Evolutionary conservation across 257 asterid species (phyloP).

Genomic region (Solanum medicagineum): DNA sequence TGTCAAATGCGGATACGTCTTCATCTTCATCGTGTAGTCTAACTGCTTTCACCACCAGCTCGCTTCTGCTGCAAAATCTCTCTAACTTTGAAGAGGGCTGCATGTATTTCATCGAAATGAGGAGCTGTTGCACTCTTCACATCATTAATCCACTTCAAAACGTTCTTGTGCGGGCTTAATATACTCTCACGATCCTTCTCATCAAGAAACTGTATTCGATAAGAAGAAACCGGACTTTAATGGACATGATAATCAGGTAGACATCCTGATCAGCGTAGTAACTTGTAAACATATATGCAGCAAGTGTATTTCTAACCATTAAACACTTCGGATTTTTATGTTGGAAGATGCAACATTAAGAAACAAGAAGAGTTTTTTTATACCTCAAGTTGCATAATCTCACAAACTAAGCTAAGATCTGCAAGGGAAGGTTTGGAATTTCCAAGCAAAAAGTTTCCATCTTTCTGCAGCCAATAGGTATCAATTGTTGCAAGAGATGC

Average conservation of each 20-base stretch:
- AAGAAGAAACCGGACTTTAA: background rate
- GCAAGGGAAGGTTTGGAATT: conserved; percentile 78
- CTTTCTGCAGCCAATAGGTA: conserved; percentile 64
- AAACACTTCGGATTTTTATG: background rate
- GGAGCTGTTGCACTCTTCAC: conserved; percentile 59
- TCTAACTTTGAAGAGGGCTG: conserved; percentile 16
- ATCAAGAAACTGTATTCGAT: conserved; percentile 25
- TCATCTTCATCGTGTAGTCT: background rate
- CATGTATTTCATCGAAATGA: conserved; percentile 62
- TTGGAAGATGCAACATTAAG: background rate
- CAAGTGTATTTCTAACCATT: background rate
- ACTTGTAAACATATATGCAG: background rate
- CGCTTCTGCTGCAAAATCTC: conserved; percentile 27
- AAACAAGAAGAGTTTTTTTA: background rate
- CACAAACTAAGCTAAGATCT: conserved; percentile 83
- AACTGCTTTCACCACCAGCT: conserved; percentile 6
- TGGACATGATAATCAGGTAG: background rate
- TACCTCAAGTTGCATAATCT: conserved; percentile 91
- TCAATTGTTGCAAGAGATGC: conserved; percentile 54
- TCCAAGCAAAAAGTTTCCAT: conserved; percentile 61
- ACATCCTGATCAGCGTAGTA: background rate
- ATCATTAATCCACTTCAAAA: conserved; percentile 64
- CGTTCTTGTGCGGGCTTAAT: conserved; percentile 46
- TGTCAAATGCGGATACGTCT: background rate
- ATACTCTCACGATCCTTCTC: conserved; percentile 37